Evolutionary conservation across 2,329 filamentous ascomycete species (phyloP).

Genomic region (Pseudocercospora pini-densiflorae): DNA sequence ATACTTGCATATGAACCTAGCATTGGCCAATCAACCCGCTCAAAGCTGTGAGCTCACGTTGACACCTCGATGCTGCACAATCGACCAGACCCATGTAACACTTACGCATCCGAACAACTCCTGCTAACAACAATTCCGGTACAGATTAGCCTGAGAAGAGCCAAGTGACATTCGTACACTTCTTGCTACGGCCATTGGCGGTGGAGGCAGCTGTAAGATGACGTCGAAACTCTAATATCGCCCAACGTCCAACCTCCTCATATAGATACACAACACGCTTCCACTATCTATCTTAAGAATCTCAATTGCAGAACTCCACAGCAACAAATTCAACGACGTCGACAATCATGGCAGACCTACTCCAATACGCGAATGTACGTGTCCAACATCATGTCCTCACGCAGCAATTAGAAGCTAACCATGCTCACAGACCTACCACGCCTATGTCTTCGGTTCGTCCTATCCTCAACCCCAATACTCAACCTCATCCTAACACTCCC

Average conservation of each 20-base stretch:
- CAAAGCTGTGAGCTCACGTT: slow-evolving; percentile 1
- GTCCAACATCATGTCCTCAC: background rate
- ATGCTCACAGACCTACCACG: slow-evolving; percentile 34
- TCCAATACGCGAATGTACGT: slow-evolving; percentile 13
- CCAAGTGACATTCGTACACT: background rate
- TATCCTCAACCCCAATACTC: background rate
- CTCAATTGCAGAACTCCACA: background rate
- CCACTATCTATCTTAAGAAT: background rate
- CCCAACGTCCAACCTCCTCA: slow-evolving; percentile 5
- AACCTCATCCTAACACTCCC: background rate
- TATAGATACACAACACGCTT: background rate
- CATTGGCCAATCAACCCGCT: background rate
- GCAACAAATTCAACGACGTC: background rate
- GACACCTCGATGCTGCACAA: background rate
- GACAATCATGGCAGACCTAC: background rate
- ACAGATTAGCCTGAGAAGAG: background rate
- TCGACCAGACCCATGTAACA: background rate
- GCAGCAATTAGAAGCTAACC: slow-evolving; percentile 9
- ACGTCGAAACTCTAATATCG: slow-evolving; percentile 8
- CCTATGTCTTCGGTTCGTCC: slow-evolving; percentile 33
- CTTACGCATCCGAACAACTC: background rate
- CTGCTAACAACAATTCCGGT: background rate
- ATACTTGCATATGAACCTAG: background rate
- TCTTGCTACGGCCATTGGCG: slow-evolving; percentile 5
- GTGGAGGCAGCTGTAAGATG: slow-evolving; percentile 4